Evolutionary conservation across 139 green algal species (phyloP), one percentile per base, ranked within the genome.

Genomic region (Marvania coccoides): DNA sequence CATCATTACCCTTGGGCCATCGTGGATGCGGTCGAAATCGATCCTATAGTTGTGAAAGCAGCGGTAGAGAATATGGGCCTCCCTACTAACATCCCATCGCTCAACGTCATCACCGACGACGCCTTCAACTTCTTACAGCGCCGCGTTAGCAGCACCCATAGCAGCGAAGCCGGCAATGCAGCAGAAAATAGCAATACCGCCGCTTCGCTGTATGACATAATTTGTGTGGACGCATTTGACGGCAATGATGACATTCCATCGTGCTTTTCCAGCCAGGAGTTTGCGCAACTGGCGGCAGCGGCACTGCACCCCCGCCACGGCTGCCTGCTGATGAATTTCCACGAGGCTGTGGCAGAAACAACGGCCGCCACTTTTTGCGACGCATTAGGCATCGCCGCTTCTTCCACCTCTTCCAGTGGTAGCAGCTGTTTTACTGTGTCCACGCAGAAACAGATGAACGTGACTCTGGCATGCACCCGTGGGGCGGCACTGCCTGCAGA

Each of bases 221-320:
- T 83, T 5, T 70, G 76, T n/a, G 38, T 87, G 53, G 81, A 87
- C 58, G 75, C 64, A 4, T 87, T 83, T 69, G 81, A 87, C 24
- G 81, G 81, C 12, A 63, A 65, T 3, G 80, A 87, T 69, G 31
- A 73, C 3, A 65, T 82, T 14, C 81, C 81, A 1, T 19, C 47
- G 28, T 14, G 5, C 5, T 24, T 34, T 9, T 59, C 26, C 24
- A 7, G 12, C 40, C 46, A 45, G 34, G 47, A 53, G 3, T 87
- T 83, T 67, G 48, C 74, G 3, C 15, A 5, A 10, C 24, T 29
- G 4, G 28, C 84, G 15, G 64, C 46, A 4, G 36, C n/a, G 1
- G 63, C 70, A 9, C 56, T 85, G 28, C 74, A 87, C 67, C 79
- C 81, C 6, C 9, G 10, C 9, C 67, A 80, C n/a, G 81, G 81